Base-by-base conservation (phyloP, 306 rosid genomes). In the Lagenaria siceraria region DNA sequence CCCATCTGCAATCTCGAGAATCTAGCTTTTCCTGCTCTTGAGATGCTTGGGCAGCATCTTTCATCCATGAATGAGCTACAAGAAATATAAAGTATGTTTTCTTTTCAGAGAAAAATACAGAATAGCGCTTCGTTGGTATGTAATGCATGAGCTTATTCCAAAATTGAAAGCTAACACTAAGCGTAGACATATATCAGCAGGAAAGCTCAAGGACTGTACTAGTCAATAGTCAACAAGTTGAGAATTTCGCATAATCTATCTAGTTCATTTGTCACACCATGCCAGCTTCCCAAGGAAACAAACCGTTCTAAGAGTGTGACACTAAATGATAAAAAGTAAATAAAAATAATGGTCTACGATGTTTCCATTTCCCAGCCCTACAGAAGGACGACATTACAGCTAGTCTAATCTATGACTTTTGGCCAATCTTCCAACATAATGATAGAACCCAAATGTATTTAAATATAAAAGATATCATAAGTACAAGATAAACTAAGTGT, bases 21-120 rank as follows among this genome's bases (percentile, higher is more conserved):
- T 49, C 77, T 17, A 17, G 4, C 42, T 72, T 76, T 82, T 83
- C 82, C 78, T 82, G 84, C 80, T 78, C 84, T 81, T 55, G 73
- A 73, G 69, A 69, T n/a, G 38, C 64, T 68, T 60, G 55, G n/a
- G 71, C 81, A 38, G 27, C 60, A 49, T 82, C 81, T 55, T 87
- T 83, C 92, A 90, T 86, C 95, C 92, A 90, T 79, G 88, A 79
- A 79, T 90, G 95, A 74, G 84, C 95, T 90, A 85, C 54, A 75
- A 59, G 62, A 74, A 60, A 72, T 12, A 12, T 24, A 38, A 69
- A 14, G 40, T 17, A 43, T 5, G 25, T 15, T 48, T 29, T 9
- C 1, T 29, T 72, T 27, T 9, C 21, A 42, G 33, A 71, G 24
- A 46, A 46, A 71, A 61, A 38, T 14, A 19, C 17, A 12, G 35